phyloP scores from a whole-genome alignment of 2,329 filamentous ascomycete genomes.

The Boeremia lycopersici region DNA sequence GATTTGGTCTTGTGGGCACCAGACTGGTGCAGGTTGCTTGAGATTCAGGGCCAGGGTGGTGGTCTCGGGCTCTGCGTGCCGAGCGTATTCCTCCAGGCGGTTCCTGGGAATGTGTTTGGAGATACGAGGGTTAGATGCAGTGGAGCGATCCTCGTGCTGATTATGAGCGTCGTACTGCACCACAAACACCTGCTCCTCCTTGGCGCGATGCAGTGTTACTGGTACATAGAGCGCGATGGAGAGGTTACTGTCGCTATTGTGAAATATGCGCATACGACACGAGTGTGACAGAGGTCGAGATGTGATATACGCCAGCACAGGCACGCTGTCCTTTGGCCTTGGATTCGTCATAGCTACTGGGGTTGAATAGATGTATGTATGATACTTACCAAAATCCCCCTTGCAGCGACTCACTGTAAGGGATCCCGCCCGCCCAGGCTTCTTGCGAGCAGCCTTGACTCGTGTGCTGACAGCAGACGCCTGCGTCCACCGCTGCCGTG shows the following conservation, averaged over 20 bases:
- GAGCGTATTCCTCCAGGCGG: neutral
- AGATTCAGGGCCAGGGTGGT: neutral
- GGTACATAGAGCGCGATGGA: neutral
- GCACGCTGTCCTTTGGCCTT: neutral
- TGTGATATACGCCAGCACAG: neutral
- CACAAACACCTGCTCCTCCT: neutral
- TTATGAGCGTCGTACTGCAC: slow-evolving; percentile 3
- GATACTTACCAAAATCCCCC: slow-evolving; percentile 2
- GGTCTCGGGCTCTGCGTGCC: neutral
- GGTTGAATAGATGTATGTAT: neutral
- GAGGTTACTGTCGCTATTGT: neutral
- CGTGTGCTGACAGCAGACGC: neutral
- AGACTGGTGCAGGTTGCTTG: neutral
- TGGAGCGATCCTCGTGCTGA: neutral
- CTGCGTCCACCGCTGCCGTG: neutral
- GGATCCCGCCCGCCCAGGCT: slow-evolving; percentile 7
- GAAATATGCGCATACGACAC: neutral
- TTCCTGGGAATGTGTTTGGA: neutral
- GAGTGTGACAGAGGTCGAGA: neutral
- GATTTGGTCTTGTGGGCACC: neutral
- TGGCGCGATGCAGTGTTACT: neutral
- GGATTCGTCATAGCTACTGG: neutral
- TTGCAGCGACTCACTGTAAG: slow-evolving; percentile 1
- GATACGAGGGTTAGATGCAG: neutral
- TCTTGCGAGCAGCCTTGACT: slow-evolving; percentile 1